Evolutionary conservation across 1,139 yeast species (phyloP).

Genomic region (Citeromyces siamensis): DNA sequence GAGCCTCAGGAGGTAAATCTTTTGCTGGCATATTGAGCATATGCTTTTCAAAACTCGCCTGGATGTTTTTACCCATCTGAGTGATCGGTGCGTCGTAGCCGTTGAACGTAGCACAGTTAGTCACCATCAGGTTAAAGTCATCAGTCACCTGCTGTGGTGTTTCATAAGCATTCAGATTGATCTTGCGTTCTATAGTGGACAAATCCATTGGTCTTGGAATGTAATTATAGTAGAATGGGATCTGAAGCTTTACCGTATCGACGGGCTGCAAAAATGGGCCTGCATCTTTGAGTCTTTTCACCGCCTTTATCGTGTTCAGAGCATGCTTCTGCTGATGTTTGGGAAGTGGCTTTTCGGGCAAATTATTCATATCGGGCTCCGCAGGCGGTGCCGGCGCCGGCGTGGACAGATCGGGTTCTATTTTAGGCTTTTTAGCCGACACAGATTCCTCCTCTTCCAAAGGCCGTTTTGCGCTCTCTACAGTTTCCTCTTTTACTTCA

Average conservation of each 20-base stretch:
- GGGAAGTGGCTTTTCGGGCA: conserved; percentile 66
- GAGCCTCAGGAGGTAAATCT: conserved; percentile 32
- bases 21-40: conserved; percentile 85
- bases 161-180: conserved; percentile 57
- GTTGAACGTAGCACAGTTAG: conserved; percentile 72
- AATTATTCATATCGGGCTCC: conserved; percentile 61
- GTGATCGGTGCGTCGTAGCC: conserved; percentile 79
- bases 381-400: conserved; percentile 67
- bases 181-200: conserved; percentile 77
- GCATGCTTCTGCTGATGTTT: conserved; percentile 75
- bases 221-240: conserved; percentile 81
- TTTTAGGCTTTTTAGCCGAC: conserved; percentile 1
- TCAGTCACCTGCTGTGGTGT: conserved; percentile 54
- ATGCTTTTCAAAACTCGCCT: conserved; percentile 88
- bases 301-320: conserved; percentile 57
- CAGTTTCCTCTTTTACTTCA: background rate
- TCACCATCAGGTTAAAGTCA: conserved; percentile 80
- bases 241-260: conserved; percentile 75
- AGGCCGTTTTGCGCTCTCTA: background rate
- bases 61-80: conserved; percentile 82
- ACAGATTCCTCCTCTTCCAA: background rate
- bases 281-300: conserved; percentile 87
- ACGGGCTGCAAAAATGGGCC: conserved; percentile 85
- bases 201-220: conserved; percentile 90
- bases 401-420: conserved; percentile 13